A percentile compares a stretch with the other conserved stretches of the same genome.
Conservation (phyloP, 2,329 filamentous ascomycete genomes). For the Cytospora paraplurivora region DNA sequence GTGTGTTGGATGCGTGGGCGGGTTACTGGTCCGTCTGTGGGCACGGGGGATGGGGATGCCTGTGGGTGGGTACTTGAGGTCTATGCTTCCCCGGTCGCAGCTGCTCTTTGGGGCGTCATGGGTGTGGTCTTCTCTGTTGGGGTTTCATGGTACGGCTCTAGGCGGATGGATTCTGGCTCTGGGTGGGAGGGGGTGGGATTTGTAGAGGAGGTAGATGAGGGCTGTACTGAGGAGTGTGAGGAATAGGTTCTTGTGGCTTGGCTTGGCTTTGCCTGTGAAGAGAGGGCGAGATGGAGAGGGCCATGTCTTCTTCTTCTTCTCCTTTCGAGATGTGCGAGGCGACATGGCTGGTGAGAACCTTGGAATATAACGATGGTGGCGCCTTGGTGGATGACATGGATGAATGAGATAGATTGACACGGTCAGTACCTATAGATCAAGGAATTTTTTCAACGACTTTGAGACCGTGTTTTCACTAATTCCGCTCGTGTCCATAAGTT, state of each 20-base stretch:
- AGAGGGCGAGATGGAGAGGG: constrained; percentile 10
- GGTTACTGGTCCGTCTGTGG: constrained; percentile 26
- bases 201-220: constrained; percentile 25
- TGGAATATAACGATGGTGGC: background rate
- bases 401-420: too few species aligned
- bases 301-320: constrained; percentile 5
- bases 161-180: constrained; percentile 24
- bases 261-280: constrained; percentile 13
- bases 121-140: constrained; percentile 17
- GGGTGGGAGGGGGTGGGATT: background rate
- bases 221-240: constrained; percentile 17
- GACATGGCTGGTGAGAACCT: constrained; percentile 2
- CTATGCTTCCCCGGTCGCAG: constrained; percentile 43
- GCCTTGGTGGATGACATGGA: too few species aligned
- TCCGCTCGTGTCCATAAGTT: too few species aligned
- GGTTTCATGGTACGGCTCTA: constrained; percentile 39
- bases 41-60: constrained; percentile 32
- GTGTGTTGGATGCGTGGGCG: constrained; percentile 42
- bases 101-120: constrained; percentile 34
- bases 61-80: constrained; percentile 34
- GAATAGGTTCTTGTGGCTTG: constrained; percentile 6
- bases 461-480: too few species aligned
- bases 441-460: too few species aligned
- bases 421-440: too few species aligned
- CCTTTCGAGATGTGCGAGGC: constrained; percentile 6